Conservation (phyloP, 179 eudicot species). For the Beta corolliflora region DNA sequence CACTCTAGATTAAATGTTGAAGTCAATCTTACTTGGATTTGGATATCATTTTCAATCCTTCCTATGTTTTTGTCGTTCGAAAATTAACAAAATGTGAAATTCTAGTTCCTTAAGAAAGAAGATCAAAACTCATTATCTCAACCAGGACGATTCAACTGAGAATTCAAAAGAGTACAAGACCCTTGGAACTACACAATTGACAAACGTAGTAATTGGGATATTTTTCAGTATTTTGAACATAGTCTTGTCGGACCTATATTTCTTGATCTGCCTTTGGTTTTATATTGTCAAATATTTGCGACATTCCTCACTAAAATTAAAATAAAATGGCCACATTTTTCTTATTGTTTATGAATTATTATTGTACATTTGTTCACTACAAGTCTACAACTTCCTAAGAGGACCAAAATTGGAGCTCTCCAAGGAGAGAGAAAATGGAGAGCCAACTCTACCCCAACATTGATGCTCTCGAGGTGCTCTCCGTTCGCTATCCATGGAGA, state of each 20-base stretch:
- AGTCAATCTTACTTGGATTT: neutral
- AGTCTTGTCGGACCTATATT: neutral
- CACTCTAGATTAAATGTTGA: neutral
- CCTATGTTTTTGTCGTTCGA: neutral
- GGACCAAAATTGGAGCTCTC: too few species aligned
- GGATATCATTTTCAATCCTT: neutral
- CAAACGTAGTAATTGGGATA: neutral
- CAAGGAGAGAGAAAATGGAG: too few species aligned
- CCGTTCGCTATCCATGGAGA: too few species aligned
- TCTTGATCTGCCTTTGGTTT: neutral
- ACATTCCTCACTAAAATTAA: neutral
- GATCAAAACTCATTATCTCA: neutral
- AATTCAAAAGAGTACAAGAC: neutral
- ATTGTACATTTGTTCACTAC: neutral
- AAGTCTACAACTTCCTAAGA: too few species aligned
- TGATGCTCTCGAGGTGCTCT: too few species aligned
- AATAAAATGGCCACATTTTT: neutral
- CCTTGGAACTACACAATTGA: neutral
- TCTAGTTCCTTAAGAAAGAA: neutral
- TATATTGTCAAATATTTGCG: neutral
- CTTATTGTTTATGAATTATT: neutral
- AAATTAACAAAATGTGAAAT: neutral
- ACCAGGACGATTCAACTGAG: neutral
- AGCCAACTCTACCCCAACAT: too few species aligned
- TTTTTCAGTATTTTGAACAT: neutral